Evolutionary conservation across 108 stramenopile species (phyloP).

Genomic region (Mediolabrus comicus): DNA sequence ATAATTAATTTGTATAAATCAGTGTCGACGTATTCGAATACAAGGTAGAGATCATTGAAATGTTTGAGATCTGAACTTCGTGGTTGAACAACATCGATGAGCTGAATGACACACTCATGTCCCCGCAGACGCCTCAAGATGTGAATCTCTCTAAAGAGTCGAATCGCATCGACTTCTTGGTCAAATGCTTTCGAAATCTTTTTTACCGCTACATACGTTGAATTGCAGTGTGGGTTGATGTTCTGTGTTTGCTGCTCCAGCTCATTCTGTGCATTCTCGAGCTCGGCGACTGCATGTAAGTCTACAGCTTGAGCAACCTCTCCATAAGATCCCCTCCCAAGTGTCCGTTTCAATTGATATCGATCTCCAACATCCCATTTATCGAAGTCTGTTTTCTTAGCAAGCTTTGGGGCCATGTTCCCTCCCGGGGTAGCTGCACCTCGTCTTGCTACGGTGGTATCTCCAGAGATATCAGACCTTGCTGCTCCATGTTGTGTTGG

Average conservation of each 20-base stretch:
- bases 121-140: conserved; percentile 86
- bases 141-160: conserved; percentile 92
- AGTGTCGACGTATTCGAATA: conserved; percentile 96
- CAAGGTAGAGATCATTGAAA: conserved; percentile 89
- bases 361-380: conserved; percentile 93
- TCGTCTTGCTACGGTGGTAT: conserved; percentile 18
- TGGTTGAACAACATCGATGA: conserved; percentile 90
- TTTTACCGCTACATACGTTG: conserved; percentile 91
- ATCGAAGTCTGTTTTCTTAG: conserved; percentile 56
- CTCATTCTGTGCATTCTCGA: background rate
- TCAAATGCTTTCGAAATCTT: conserved; percentile 93
- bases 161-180: conserved; percentile 88
- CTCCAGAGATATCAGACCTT: conserved; percentile 22
- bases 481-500: conserved; percentile 20
- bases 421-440: conserved; percentile 10
- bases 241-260: background rate
- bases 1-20: conserved; percentile 99
- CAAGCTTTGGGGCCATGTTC: conserved; percentile 5
- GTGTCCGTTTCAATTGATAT: conserved; percentile 79
- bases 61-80: conserved; percentile 66
- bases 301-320: conserved; percentile 96
- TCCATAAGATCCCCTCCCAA: conserved; percentile 96
- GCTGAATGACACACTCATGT: conserved; percentile 89
- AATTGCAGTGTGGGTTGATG: conserved; percentile 21
- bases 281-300: conserved; percentile 26